Evolutionary conservation across 2,329 filamentous ascomycete species (phyloP).

Genomic region (Diaporthe eres): DNA sequence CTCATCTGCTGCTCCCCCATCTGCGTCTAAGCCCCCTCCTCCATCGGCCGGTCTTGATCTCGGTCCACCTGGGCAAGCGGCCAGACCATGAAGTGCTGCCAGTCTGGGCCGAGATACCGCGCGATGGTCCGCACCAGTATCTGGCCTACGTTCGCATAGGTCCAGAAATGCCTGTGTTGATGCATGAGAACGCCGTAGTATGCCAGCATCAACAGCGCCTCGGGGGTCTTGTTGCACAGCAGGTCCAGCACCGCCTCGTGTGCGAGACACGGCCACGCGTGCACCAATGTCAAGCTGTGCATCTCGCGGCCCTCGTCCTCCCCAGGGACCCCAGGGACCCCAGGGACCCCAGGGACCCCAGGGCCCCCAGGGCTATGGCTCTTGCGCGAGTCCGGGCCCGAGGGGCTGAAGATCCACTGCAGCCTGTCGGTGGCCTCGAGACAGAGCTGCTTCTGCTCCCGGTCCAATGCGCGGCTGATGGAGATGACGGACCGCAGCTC

Average conservation of each 20-base stretch:
- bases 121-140: slow-evolving; percentile 33
- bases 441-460: slow-evolving; percentile 33
- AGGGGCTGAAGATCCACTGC: slow-evolving; percentile 32
- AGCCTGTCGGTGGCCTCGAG: slow-evolving; percentile 33
- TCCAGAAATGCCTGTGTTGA: slow-evolving; percentile 26
- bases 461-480: slow-evolving; percentile 24
- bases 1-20: neutral
- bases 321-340: no score
- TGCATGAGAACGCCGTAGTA: slow-evolving; percentile 37
- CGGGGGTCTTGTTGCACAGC: slow-evolving; percentile 21
- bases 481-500: slow-evolving; percentile 32
- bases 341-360: neutral
- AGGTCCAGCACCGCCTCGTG: slow-evolving; percentile 28
- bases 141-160: slow-evolving; percentile 24
- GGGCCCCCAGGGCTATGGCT: neutral
- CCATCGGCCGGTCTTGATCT: neutral
- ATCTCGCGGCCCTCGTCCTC: neutral
- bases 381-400: neutral
- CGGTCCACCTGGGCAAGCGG: slow-evolving; percentile 25
- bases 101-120: slow-evolving; percentile 17
- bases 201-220: slow-evolving; percentile 33
- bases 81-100: slow-evolving; percentile 34
- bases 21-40: neutral
- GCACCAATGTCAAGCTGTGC: slow-evolving; percentile 27
- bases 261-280: slow-evolving; percentile 27